Base-by-base conservation (phyloP, 805 yeast genomes). In the Saturnispora serradocipensis region DNA sequence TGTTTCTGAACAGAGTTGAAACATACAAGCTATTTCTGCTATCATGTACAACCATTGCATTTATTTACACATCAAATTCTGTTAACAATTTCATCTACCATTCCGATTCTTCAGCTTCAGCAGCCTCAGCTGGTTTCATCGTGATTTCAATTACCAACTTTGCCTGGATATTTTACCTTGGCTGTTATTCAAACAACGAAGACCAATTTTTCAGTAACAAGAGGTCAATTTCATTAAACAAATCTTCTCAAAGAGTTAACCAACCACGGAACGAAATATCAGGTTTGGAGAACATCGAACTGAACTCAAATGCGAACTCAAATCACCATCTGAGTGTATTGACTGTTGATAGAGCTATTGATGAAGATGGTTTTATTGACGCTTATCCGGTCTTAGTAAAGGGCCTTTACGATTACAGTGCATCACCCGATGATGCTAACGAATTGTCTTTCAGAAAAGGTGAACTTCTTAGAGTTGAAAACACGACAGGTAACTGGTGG, bases 401-500 rank as follows among this genome's bases (percentile, higher is more conserved):
- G 58, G 97, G 97, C 0, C 73, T 91, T 49, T 93, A 88, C 66
- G 76, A 84, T 46, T 91, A 93, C 66, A 81, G 81, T 48, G 97
- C 97, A 6, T 88, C 86, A 61, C 93, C 91, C 1, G 95, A 85
- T 53, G 99, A 91, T 67, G 88, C 85, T 56, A 89, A 90, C 62
- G 99, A 91, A 70, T 78, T 91, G 24, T 85, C 96, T 5, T 93
- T 91, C 62, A 81, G 76, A 56, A 88, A 90, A 67, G 97, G 93
- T 51, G 98, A 91, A 67, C 72, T 88, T n/a, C 76, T 91, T 66
- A 88, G 84, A 61, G 95, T 91, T 34, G 88, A 88, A 59, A 97
- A 91, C 63, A 88, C 88, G 52, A 86, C 86, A 58, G 97, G 97
- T 45, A 83, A 95, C 70, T 91, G 99, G 99, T 91, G 98, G 98